These are phyloP conservation scores for Diaporthe caulivora DNA, from an alignment of 2,329 filamentous ascomycete species.

Conservation along the genomic window DNA sequence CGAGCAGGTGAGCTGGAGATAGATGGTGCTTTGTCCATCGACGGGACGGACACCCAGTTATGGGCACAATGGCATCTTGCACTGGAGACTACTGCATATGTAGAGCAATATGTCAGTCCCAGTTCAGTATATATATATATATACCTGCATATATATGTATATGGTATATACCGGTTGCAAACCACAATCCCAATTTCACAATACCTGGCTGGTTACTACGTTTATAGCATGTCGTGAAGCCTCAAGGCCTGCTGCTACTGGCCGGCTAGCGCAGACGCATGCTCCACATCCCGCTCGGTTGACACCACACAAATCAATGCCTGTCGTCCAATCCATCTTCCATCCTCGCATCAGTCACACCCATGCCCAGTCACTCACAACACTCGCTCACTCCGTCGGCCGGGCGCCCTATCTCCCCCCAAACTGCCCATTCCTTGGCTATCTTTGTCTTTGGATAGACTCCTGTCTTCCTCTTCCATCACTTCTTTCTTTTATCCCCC, in stretches of 20 bases:
- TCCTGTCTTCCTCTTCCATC: background rate
- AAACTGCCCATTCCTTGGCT: conserved; percentile 11
- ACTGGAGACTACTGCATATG: background rate
- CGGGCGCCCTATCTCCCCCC: conserved; percentile 17
- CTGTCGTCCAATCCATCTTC: conserved; percentile 13
- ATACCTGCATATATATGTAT: too few relatives aligned
- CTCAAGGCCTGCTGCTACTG: background rate
- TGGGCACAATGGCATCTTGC: background rate
- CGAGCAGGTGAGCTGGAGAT: background rate
- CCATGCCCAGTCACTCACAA: background rate
- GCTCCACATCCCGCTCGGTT: conserved; percentile 24
- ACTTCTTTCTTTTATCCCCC: background rate
- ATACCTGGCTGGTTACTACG: too few relatives aligned
- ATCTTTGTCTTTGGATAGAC: background rate
- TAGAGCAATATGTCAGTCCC: background rate
- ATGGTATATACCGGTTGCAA: too few relatives aligned
- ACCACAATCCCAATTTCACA: background rate
- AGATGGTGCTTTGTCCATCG: conserved; percentile 16
- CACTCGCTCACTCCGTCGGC: conserved; percentile 14
- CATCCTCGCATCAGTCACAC: conserved; percentile 25
- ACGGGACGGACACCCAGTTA: background rate
- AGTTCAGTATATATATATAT: too few relatives aligned
- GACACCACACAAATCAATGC: conserved; percentile 1
- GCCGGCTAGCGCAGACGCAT: conserved; percentile 8
- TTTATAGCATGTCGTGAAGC: too few relatives aligned